phyloP scores from a whole-genome alignment of 2,329 filamentous ascomycete species.

The Colletotrichum phormii region DNA sequence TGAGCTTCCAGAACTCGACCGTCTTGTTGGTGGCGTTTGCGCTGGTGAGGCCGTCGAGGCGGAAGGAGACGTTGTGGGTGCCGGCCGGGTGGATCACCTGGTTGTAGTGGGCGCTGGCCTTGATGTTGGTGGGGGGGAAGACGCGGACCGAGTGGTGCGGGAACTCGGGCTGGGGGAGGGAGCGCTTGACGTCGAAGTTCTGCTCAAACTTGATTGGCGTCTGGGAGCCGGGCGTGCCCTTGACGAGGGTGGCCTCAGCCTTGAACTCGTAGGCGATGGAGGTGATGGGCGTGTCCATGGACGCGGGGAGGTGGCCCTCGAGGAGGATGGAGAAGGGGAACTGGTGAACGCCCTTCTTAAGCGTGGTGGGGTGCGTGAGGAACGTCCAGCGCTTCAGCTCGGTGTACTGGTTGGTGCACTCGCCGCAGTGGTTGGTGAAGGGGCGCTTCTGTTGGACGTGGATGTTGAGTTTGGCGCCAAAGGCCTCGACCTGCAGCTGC shows the following conservation, averaged over 20 bases:
- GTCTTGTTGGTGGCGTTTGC: conserved; percentile 76
- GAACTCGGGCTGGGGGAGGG: conserved; percentile 77
- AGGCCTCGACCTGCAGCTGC: conserved; percentile 64
- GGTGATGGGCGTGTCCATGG: conserved; percentile 78
- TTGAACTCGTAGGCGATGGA: conserved; percentile 83
- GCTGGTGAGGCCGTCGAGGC: conserved; percentile 86
- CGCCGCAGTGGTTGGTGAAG: conserved; percentile 80
- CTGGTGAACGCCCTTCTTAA: conserved; percentile 71
- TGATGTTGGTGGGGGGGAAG: conserved; percentile 96
- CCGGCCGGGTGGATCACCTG: conserved; percentile 89
- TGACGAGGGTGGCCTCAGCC: conserved; percentile 72
- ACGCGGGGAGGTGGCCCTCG: conserved; percentile 86
- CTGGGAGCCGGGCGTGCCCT: conserved; percentile 42
- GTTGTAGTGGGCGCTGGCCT: conserved; percentile 83
- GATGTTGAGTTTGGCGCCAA: conserved; percentile 78
- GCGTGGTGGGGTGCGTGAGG: conserved; percentile 65
- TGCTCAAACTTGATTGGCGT: conserved; percentile 70
- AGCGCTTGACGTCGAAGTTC: conserved; percentile 80
- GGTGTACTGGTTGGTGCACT: conserved; percentile 78
- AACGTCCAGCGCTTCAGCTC: conserved; percentile 86
- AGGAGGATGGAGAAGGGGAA: conserved; percentile 93
- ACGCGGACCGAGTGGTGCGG: conserved; percentile 93
- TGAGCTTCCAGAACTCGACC: conserved; percentile 85
- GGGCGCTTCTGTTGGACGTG: conserved; percentile 84
- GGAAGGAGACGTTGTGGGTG: conserved; percentile 81